These are phyloP conservation scores for Ophiocordyceps camponoti-floridani DNA, from an alignment of 2,329 filamentous ascomycete genomes.

Conservation along the genomic window DNA sequence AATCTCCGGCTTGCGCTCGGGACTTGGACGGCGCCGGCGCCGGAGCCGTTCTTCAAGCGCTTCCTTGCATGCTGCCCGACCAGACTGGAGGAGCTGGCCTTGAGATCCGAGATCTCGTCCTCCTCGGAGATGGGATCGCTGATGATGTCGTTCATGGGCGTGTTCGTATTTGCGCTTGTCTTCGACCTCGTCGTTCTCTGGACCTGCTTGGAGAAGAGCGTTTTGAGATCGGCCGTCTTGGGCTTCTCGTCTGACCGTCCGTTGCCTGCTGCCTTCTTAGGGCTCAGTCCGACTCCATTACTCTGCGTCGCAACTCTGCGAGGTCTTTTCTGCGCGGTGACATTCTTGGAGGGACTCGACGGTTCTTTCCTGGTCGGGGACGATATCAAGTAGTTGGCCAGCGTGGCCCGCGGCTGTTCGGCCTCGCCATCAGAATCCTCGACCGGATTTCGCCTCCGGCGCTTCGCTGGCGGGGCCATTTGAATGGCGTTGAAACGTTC, in stretches of 20 bases:
- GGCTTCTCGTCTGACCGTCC: conserved; percentile 23
- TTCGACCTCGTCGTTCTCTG: conserved; percentile 24
- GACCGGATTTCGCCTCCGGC: conserved; percentile 38
- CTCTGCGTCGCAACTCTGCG: conserved; percentile 11
- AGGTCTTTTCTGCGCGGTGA: conserved; percentile 6
- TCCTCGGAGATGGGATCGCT: conserved; percentile 43
- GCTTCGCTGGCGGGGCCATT: conserved; percentile 41
- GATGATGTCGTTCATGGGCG: conserved; percentile 26
- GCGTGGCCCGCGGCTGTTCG: conserved; percentile 21
- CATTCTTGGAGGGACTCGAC: conserved; percentile 22
- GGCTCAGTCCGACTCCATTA: conserved; percentile 14
- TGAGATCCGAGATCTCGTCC: conserved; percentile 34
- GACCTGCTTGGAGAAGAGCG: conserved; percentile 43
- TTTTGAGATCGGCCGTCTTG: conserved; percentile 36
- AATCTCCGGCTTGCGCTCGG: conserved; percentile 31
- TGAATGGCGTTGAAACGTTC: conserved; percentile 9
- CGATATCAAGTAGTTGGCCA: conserved; percentile 34
- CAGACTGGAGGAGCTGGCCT: conserved; percentile 31
- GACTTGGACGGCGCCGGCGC: conserved; percentile 6
- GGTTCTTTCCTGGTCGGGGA: conserved; percentile 26
- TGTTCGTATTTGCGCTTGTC: conserved; percentile 8
- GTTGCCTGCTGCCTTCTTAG: conserved; percentile 19
- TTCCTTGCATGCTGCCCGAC: conserved; percentile 38
- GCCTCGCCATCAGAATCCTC: conserved; percentile 31
- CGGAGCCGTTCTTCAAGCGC: conserved; percentile 22